These are phyloP conservation scores for Diaporthe australafricana DNA, from an alignment of 2,329 filamentous ascomycete species.

Conservation along the genomic window DNA sequence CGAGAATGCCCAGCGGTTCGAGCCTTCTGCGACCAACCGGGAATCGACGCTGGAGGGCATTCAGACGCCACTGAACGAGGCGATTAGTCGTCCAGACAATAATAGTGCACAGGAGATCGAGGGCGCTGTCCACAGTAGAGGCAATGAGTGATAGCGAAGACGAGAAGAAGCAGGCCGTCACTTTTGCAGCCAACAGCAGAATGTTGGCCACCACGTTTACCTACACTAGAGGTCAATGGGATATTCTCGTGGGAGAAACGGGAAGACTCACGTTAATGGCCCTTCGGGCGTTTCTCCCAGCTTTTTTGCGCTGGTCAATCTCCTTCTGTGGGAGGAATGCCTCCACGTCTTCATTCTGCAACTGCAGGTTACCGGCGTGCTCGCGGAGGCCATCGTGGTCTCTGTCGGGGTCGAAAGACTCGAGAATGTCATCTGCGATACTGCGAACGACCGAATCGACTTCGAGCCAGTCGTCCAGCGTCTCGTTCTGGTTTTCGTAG, in stretches of 20 bases:
- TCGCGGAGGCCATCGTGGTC: constrained; percentile 68
- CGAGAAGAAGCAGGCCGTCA: constrained; percentile 38
- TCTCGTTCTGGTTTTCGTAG: constrained; percentile 65
- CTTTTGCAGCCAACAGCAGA: constrained; percentile 38
- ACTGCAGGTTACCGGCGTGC: constrained; percentile 61
- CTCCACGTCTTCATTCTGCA: constrained; percentile 61
- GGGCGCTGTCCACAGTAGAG: constrained; percentile 70
- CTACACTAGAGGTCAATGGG: not conserved
- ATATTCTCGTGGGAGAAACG: not conserved
- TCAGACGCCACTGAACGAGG: constrained; percentile 67
- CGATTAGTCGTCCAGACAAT: constrained; percentile 72
- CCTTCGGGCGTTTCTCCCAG: constrained; percentile 62
- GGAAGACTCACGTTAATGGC: constrained; percentile 48
- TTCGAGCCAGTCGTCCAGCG: constrained; percentile 62
- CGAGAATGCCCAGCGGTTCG: constrained; percentile 71
- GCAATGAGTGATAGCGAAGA: constrained; percentile 70
- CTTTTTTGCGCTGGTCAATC: constrained; percentile 57
- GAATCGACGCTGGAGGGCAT: constrained; percentile 62
- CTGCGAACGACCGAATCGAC: constrained; percentile 65
- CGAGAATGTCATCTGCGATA: constrained; percentile 68
- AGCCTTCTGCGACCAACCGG: constrained; percentile 68
- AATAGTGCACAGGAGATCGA: constrained; percentile 69
- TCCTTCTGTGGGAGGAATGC: constrained; percentile 67
- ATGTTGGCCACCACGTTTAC: constrained; percentile 40
- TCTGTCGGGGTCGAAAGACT: constrained; percentile 68